phyloP scores from a whole-genome alignment of 192 early-diverging fungal species.

The Phlyctochytrium planicorne region DNA sequence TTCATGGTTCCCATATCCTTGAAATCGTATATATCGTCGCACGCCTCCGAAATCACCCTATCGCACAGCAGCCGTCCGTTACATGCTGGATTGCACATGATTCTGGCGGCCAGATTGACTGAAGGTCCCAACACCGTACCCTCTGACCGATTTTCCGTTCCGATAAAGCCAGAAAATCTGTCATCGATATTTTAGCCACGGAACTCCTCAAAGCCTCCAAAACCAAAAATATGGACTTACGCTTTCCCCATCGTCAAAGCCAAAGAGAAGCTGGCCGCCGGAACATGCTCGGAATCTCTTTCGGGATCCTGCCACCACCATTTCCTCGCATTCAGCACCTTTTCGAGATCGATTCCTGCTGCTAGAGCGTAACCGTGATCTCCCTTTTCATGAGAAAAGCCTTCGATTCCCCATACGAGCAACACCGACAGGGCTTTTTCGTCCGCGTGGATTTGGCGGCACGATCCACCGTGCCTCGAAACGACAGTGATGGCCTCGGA shows the following conservation, averaged over 20 bases:
- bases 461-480: slow-evolving; percentile 18
- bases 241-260: too few relatives aligned
- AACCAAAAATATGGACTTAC: too few relatives aligned
- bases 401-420: slow-evolving; percentile 39
- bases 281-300: too few relatives aligned
- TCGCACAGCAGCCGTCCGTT: too few relatives aligned
- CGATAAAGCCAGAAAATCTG: slow-evolving; percentile 28
- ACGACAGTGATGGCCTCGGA: background rate
- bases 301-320: background rate
- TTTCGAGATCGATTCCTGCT: slow-evolving; percentile 19
- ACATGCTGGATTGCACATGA: slow-evolving; percentile 31
- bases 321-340: background rate
- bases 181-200: too few relatives aligned
- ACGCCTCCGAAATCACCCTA: too few relatives aligned
- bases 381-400: slow-evolving; percentile 35
- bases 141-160: slow-evolving; percentile 26
- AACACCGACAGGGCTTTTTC: slow-evolving; percentile 36
- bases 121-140: slow-evolving; percentile 34
- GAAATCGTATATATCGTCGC: too few relatives aligned
- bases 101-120: slow-evolving; percentile 35
- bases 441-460: slow-evolving; percentile 35
- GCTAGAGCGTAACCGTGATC: slow-evolving; percentile 22
- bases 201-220: too few relatives aligned
- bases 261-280: too few relatives aligned
- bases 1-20: too few relatives aligned